Conservation (phyloP, 2,329 filamentous ascomycete species). For the Tolypocladium album region DNA sequence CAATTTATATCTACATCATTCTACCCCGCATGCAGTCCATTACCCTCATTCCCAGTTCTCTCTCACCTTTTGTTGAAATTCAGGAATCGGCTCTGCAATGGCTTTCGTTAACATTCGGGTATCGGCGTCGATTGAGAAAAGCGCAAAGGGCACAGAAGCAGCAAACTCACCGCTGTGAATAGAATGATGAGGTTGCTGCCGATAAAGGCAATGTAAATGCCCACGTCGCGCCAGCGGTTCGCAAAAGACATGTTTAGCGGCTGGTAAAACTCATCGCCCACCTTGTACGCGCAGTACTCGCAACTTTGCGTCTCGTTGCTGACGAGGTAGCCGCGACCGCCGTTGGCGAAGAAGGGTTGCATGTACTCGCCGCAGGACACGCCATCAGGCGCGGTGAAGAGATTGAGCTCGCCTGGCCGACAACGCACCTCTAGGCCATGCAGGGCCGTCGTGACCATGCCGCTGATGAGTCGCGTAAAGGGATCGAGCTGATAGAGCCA, state of each 20-base stretch:
- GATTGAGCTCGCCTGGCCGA: constrained; percentile 48
- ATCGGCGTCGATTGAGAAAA: not conserved
- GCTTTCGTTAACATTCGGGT: not conserved
- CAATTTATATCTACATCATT: not conserved
- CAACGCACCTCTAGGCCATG: constrained; percentile 56
- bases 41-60: no score
- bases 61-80: constrained; percentile 3
- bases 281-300: constrained; percentile 70
- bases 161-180: constrained; percentile 36
- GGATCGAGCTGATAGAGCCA: constrained; percentile 80
- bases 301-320: constrained; percentile 56
- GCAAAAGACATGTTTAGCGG: constrained; percentile 55
- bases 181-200: constrained; percentile 63
- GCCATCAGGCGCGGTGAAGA: constrained; percentile 54
- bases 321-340: constrained; percentile 63
- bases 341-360: constrained; percentile 53
- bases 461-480: constrained; percentile 71
- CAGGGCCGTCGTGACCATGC: constrained; percentile 70
- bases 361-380: constrained; percentile 69
- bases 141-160: not conserved
- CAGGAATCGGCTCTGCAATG: not conserved
- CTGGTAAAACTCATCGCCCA: constrained; percentile 72
- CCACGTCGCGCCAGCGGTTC: constrained; percentile 71
- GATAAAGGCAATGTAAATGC: constrained; percentile 67
- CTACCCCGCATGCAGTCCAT: not conserved